Conservation (phyloP, 139 green algal species). For the Raphidocelis subcapitata region DNA sequence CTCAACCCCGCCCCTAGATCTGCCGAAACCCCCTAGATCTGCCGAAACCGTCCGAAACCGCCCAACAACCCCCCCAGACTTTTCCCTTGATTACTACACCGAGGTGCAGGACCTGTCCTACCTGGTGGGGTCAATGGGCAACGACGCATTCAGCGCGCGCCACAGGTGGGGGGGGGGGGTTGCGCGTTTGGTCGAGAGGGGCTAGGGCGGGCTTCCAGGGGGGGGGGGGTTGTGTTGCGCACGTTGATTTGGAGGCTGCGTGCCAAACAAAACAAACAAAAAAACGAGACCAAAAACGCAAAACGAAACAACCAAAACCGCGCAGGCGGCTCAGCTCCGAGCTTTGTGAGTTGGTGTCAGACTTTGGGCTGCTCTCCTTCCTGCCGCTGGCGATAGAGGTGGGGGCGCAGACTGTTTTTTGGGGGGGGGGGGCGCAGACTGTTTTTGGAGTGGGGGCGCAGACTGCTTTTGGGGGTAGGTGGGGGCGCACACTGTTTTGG, state of each 20-base stretch:
- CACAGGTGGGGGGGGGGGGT: conserved; percentile 46
- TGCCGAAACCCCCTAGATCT: no score
- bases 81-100: conserved; percentile 91
- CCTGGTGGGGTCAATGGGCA: conserved; percentile 51
- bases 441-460: no score
- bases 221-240: neutral
- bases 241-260: neutral
- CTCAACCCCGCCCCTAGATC: no score
- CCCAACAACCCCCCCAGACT: conserved; percentile 52
- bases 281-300: no score
- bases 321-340: conserved; percentile 67
- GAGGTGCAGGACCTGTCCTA: conserved; percentile 86
- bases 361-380: conserved; percentile 89
- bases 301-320: neutral
- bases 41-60: no score
- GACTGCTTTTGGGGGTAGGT: no score
- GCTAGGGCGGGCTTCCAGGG: neutral
- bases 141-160: conserved; percentile 39
- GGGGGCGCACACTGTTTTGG: no score
- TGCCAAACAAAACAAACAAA: neutral
- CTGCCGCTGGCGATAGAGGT: conserved; percentile 82
- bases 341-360: conserved; percentile 85
- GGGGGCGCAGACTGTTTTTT: neutral
- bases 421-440: no score
- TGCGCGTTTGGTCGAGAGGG: neutral